phyloP scores from a whole-genome alignment of 192 early-diverging fungal species.

The Chytriomyces hyalinus region DNA sequence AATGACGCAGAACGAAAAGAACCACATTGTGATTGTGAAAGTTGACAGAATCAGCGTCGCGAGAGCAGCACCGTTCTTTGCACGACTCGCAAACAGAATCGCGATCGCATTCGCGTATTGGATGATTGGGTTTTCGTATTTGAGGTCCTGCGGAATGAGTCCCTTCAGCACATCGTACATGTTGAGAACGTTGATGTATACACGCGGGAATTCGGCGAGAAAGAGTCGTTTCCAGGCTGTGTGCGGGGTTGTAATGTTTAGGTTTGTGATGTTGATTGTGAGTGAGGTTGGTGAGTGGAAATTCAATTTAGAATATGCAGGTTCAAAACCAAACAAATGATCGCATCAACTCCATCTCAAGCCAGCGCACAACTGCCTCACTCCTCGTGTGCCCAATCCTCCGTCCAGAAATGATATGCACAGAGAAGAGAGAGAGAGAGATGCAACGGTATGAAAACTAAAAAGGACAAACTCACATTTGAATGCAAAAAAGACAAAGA shows the following conservation, averaged over 20 bases:
- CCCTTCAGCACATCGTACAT: slow-evolving; percentile 43
- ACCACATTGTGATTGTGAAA: slow-evolving; percentile 71
- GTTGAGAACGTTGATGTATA: slow-evolving; percentile 62
- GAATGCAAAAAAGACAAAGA: slow-evolving; percentile 87
- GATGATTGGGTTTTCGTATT: slow-evolving; percentile 20
- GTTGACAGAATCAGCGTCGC: slow-evolving; percentile 43
- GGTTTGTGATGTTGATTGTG: neutral
- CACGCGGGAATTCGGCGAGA: slow-evolving; percentile 82
- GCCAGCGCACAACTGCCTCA: neutral
- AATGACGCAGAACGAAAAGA: slow-evolving; percentile 49
- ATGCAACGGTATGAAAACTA: neutral
- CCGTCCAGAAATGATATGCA: no score
- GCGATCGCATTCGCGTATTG: slow-evolving; percentile 2
- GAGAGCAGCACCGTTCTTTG: neutral
- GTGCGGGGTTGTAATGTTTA: neutral
- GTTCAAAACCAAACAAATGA: neutral
- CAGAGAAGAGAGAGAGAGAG: no score
- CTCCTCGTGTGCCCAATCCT: neutral
- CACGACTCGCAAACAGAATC: neutral
- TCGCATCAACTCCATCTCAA: neutral
- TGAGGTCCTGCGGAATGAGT: slow-evolving; percentile 3
- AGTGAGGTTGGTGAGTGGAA: neutral
- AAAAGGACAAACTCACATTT: slow-evolving; percentile 58
- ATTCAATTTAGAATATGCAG: neutral
- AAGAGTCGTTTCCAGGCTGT: slow-evolving; percentile 81